Evolutionary conservation across 345 rosid genomes (phyloP), one percentile per base, ranked within the genome.

Genomic region (Dimocarpus longan): DNA sequence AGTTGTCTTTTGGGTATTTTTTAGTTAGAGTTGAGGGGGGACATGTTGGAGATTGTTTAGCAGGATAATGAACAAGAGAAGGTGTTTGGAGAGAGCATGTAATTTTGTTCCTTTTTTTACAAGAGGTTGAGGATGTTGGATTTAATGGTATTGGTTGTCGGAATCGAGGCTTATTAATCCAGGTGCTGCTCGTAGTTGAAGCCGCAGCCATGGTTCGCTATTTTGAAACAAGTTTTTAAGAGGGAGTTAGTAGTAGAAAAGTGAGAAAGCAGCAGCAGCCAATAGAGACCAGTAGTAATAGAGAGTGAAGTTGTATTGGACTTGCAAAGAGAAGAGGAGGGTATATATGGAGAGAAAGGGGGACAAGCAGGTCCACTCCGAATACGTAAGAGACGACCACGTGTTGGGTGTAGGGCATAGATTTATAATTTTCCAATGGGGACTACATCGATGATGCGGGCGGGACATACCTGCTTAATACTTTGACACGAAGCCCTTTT

Each of bases 61-160:
- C 3, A n/a, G 92, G 87, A 70, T 90, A 86, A 82, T 85, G 90
- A 40, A 85, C 85, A 82, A 87, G 82, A 12, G 91, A 81, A 70
- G 90, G 90, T 22, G 92, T 84, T 71, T 84, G 93, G 37, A 91
- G 80, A 22, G 95, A 88, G 76, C 83, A 88, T 1, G 82, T 69
- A 72, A 82, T 68, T 46, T 79, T 81, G 68, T 84, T 83, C 28
- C 73, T 89, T 42, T 68, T 84, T 68, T 44, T 13, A 46, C 10
- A 46, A 46, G 52, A 4, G 52, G 63, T 71, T 3, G 37, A 32
- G 37, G 37, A 32, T 32, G 66, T 64, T 52, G 50, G 12, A 59
- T 66, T 19, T 42, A 50, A 40, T 40, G 81, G 71, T 75, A 73
- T 0, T 66, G 46, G 19, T 50, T 24, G 78, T 42, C 46, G 68